Evolutionary conservation across 768 basidiomycete genomes (phyloP).

Genomic region (Pleurotus tuber-regium): DNA sequence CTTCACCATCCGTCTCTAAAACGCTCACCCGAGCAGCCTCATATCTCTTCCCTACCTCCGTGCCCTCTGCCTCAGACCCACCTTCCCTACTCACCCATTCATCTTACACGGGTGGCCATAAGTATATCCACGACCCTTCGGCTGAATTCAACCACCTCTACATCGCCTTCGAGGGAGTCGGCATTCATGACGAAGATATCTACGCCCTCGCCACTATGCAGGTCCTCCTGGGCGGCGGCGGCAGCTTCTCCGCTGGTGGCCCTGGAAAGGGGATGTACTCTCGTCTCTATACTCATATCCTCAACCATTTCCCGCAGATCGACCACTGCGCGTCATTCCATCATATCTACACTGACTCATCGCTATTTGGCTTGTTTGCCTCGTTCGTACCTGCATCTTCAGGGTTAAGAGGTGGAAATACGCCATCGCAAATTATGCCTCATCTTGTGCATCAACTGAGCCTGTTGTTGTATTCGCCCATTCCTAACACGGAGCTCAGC

Average conservation of each 20-base stretch:
- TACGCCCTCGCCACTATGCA: conserved; percentile 94
- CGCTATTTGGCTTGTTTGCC: conserved; percentile 89
- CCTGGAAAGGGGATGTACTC: conserved; percentile 99
- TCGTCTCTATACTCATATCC: conserved; percentile 90
- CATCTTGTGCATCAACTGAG: conserved; percentile 89
- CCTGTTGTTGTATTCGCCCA: conserved; percentile 66
- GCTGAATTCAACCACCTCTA: conserved; percentile 92
- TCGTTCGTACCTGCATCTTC: conserved; percentile 70
- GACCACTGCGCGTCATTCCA: conserved; percentile 98
- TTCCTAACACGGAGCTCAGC: conserved; percentile 67
- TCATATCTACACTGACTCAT: conserved; percentile 94
- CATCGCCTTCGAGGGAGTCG: conserved; percentile 87
- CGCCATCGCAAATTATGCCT: conserved; percentile 68
- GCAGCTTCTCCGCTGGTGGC: conserved; percentile 95
- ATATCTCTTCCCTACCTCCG: conserved; percentile 56
- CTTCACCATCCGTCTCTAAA: conserved; percentile 56
- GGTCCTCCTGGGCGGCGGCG: conserved; percentile 92
- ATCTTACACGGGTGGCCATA: conserved; percentile 84
- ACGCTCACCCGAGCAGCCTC: conserved; percentile 70
- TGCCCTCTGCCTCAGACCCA: conserved; percentile 18
- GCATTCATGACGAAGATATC: conserved; percentile 89
- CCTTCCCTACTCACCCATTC: conserved; percentile 31
- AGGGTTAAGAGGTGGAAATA: conserved; percentile 58
- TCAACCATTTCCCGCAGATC: conserved; percentile 90
- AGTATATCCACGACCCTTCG: conserved; percentile 55